phyloP scores from a whole-genome alignment of 345 rosid genomes.

The Eucalyptus sp. region DNA sequence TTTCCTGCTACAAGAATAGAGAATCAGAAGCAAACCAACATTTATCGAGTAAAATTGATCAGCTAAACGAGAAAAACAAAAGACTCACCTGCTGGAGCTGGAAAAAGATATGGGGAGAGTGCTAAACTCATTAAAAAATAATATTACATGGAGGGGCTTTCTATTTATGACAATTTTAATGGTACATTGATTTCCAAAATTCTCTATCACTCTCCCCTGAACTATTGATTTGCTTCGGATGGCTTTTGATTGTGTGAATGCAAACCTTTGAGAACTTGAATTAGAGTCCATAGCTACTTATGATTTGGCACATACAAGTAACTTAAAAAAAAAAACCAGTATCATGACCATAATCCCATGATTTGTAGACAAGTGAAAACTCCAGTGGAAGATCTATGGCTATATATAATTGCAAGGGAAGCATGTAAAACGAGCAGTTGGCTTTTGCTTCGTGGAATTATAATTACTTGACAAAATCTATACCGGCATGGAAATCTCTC shows the following conservation, averaged over 20 bases:
- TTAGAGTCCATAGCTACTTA: background rate
- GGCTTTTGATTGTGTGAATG: slow-evolving; percentile 15
- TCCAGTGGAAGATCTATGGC: background rate
- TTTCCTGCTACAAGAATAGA: slow-evolving; percentile 21
- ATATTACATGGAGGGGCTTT: slow-evolving; percentile 58
- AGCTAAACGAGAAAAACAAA: background rate
- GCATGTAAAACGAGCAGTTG: background rate
- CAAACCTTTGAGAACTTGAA: slow-evolving; percentile 36
- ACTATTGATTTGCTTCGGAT: slow-evolving; percentile 55
- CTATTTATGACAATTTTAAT: slow-evolving; percentile 72
- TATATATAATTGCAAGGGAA: background rate
- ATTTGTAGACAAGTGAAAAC: background rate
- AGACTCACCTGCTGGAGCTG: slow-evolving; percentile 29
- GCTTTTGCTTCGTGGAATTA: background rate
- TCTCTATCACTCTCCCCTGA: slow-evolving; percentile 67
- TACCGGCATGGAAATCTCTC: background rate
- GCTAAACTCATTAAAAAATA: slow-evolving; percentile 51
- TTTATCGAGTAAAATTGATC: background rate
- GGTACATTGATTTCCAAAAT: slow-evolving; percentile 51
- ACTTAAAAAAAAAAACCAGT: background rate
- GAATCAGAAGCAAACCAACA: background rate
- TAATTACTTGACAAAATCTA: background rate
- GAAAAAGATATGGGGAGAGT: slow-evolving; percentile 9
- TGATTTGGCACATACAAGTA: background rate
- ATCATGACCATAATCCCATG: background rate